A percentile compares a stretch with the other conserved stretches of the same genome.
Evolutionary conservation across 2,329 filamentous ascomycete species (phyloP).

Genomic region (Chaetomiaceae sp.): DNA sequence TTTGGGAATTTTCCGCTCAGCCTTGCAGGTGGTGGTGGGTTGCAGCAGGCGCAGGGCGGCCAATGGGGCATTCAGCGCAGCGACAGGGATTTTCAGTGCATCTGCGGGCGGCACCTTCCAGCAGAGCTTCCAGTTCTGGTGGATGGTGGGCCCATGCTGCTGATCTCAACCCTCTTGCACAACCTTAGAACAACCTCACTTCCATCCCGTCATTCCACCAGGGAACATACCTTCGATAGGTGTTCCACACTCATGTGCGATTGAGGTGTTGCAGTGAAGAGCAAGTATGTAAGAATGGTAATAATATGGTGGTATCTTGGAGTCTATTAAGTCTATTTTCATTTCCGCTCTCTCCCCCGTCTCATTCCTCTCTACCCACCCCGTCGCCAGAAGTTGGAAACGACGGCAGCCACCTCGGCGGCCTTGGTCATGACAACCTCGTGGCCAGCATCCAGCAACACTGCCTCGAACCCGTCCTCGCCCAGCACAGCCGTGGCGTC

Average conservation of each 20-base stretch:
- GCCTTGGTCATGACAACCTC: constrained; percentile 63
- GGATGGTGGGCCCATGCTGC: too few species aligned
- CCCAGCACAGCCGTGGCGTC: constrained; percentile 57
- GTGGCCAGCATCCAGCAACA: constrained; percentile 59
- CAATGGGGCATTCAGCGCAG: constrained; percentile 5
- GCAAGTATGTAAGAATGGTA: too few species aligned
- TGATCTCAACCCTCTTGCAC: too few species aligned
- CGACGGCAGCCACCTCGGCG: constrained; percentile 48
- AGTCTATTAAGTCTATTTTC: too few species aligned
- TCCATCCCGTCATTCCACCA: too few species aligned
- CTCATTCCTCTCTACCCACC: neutral
- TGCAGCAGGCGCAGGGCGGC: constrained; percentile 1
- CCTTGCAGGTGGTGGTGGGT: constrained; percentile 15
- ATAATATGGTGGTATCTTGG: too few species aligned
- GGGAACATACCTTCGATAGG: too few species aligned
- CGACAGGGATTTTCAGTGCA: constrained; percentile 2
- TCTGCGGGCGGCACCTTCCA: too few species aligned
- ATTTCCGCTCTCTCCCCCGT: neutral
- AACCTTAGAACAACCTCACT: too few species aligned
- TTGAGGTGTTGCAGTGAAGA: too few species aligned
- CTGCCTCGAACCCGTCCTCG: constrained; percentile 50
- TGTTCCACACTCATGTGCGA: too few species aligned
- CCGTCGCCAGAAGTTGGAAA: constrained; percentile 32
- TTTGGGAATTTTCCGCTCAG: constrained; percentile 14
- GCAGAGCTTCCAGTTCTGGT: too few species aligned